These are phyloP conservation scores for Hyphopichia khmerensis DNA, from an alignment of 1,139 yeast genomes.

Conservation along the genomic window DNA sequence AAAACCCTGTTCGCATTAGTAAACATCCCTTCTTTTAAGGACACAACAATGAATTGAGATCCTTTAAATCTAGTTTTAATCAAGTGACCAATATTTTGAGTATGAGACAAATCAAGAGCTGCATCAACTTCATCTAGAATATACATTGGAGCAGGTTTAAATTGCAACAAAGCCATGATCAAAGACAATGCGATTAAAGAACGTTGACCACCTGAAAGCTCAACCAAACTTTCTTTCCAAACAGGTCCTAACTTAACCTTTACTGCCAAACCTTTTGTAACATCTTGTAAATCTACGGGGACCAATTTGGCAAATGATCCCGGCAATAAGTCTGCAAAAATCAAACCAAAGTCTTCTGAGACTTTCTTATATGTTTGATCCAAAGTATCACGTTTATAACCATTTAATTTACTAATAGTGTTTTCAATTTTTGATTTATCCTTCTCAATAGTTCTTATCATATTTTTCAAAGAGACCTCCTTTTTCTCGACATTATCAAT, in stretches of 20 bases:
- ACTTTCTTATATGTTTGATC: conserved; percentile 85
- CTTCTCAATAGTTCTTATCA: conserved; percentile 85
- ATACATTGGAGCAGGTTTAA: conserved; percentile 98
- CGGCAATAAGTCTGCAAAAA: conserved; percentile 85
- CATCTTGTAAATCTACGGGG: conserved; percentile 75
- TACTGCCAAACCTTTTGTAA: conserved; percentile 89
- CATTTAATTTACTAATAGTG: conserved; percentile 82
- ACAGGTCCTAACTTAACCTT: conserved; percentile 87
- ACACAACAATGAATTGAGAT: conserved; percentile 93
- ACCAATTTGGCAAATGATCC: conserved; percentile 89
- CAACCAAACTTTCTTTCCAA: conserved; percentile 96
- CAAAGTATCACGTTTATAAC: conserved; percentile 81
- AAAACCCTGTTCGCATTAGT: conserved; percentile 94
- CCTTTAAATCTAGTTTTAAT: conserved; percentile 94
- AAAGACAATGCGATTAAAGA: conserved; percentile 89
- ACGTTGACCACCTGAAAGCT: conserved; percentile 95
- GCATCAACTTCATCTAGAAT: conserved; percentile 98
- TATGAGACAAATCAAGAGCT: conserved; percentile 93
- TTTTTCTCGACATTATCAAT: conserved; percentile 92
- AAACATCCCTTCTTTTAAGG: conserved; percentile 97
- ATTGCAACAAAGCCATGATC: conserved; percentile 86
- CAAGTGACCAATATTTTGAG: conserved; percentile 95
- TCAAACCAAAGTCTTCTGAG: conserved; percentile 84
- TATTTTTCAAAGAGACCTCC: conserved; percentile 71
- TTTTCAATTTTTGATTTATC: conserved; percentile 90